These are phyloP conservation scores for Candida anutae DNA, from an alignment of 1,139 yeast genomes.

Conservation along the genomic window DNA sequence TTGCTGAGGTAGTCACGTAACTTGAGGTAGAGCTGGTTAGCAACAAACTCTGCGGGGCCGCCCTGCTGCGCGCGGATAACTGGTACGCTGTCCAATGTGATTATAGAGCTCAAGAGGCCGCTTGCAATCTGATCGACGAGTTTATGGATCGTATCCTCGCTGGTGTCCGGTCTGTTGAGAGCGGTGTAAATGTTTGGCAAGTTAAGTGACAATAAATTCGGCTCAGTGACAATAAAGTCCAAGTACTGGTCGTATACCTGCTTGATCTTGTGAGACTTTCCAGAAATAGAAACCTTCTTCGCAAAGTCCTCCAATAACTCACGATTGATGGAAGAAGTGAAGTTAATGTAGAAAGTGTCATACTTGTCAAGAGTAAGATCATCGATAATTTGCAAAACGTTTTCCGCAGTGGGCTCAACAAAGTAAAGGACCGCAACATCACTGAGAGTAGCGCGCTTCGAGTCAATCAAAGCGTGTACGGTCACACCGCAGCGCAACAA, in stretches of 20 bases:
- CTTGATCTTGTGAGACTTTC: slow-evolving; percentile 60
- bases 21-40: slow-evolving; percentile 74
- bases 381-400: slow-evolving; percentile 56
- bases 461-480: slow-evolving; percentile 66
- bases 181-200: slow-evolving; percentile 55
- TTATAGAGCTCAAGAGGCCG: slow-evolving; percentile 72
- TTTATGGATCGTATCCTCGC: slow-evolving; percentile 66
- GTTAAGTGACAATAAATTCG: slow-evolving; percentile 79
- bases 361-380: slow-evolving; percentile 73
- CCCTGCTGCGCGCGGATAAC: slow-evolving; percentile 86
- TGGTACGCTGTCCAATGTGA: slow-evolving; percentile 77
- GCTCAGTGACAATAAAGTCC: slow-evolving; percentile 88
- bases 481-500: slow-evolving; percentile 84
- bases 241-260: slow-evolving; percentile 93
- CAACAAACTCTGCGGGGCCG: slow-evolving; percentile 93
- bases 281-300: slow-evolving; percentile 64
- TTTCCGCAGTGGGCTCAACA: slow-evolving; percentile 77
- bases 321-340: slow-evolving; percentile 72
- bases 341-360: slow-evolving; percentile 74
- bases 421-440: slow-evolving; percentile 95
- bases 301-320: slow-evolving; percentile 85
- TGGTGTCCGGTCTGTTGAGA: slow-evolving; percentile 62
- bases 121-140: slow-evolving; percentile 65
- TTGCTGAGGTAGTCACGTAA: slow-evolving; percentile 80
- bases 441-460: slow-evolving; percentile 70